These are phyloP conservation scores for Penicillium malachiteum DNA, from an alignment of 495 filamentous ascomycete genomes.

Conservation along the genomic window DNA sequence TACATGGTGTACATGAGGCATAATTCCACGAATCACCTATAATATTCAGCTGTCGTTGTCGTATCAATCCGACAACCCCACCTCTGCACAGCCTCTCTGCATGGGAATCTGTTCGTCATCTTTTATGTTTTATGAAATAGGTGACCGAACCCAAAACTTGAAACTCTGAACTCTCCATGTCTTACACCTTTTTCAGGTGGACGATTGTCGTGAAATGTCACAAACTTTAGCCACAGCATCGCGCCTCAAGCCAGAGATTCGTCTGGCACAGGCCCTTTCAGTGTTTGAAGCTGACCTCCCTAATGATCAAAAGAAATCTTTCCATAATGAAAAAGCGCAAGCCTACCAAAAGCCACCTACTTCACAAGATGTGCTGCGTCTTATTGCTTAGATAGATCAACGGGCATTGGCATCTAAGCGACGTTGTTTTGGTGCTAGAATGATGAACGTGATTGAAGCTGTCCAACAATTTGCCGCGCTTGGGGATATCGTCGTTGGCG, in stretches of 20 bases:
- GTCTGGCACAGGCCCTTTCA: conserved; percentile 39
- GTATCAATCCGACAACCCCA: too few relatives aligned
- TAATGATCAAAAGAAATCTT: conserved; percentile 33
- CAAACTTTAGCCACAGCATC: neutral
- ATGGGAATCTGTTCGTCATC: too few relatives aligned
- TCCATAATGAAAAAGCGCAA: conserved; percentile 24
- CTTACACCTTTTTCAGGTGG: too few relatives aligned
- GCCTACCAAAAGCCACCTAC: conserved; percentile 14
- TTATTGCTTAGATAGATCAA: conserved; percentile 42
- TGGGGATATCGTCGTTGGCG: conserved; percentile 44
- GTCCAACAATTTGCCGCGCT: conserved; percentile 44
- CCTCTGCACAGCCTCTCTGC: too few relatives aligned
- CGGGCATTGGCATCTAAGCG: neutral
- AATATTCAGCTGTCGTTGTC: too few relatives aligned
- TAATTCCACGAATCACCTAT: too few relatives aligned
- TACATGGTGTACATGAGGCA: too few relatives aligned
- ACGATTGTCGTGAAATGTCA: neutral
- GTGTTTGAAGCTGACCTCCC: conserved; percentile 40
- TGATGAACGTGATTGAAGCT: conserved; percentile 40
- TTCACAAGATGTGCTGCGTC: conserved; percentile 36
- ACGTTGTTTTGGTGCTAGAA: conserved; percentile 41
- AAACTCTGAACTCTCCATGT: too few relatives aligned
- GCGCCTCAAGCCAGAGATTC: conserved; percentile 37
- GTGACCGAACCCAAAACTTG: too few relatives aligned
- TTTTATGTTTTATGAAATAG: too few relatives aligned